Evolutionary conservation across 108 stramenopile species (phyloP), one percentile per base, ranked within the genome.

Genomic region (Nitzschia inconspicua): DNA sequence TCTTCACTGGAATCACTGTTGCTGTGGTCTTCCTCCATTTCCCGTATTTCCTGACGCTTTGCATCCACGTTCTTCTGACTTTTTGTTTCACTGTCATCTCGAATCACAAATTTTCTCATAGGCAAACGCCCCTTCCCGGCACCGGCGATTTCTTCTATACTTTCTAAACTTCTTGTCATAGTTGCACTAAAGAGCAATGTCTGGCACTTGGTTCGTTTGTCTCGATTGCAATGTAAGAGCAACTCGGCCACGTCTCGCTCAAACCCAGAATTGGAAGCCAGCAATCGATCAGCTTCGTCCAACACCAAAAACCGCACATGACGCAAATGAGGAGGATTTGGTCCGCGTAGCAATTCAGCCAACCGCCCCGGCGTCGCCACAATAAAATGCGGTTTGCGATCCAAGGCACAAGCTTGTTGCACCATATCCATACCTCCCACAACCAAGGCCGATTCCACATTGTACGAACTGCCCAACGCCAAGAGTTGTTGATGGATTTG

Each of bases 161-260:
- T 80, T 47, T 82, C 71, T 64, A 98, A 68, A 55, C 82, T 84
- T 39, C 72, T 51, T 26, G 97, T 97, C 90, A 98, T 79, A 29
- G 98, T 99, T 13, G 98, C 98, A 65, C 91, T 91, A 68, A 97
- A 97, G 30, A 98, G 67, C 23, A 98, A 61, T n/a, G 97, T 99
- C 47, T 96, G 89, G 29, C 97, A 93, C 40, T 61, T 58, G 27
- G 55, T 65, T 32, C 86, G 70, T 56, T 56, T 78, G 50, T 57
- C 52, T 50, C 48, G 58, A 23, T 62, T 63, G 34, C 26, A 32
- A 49, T 72, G 70, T 50, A 93, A 63, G 39, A 97, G 71, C 22
- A 95, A 60, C 47, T 87, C 90, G 18, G 84, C 87, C 39, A 98
- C 88, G 75, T 97, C 96, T 27, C 79, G 56, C 60, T 95, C 94